These are phyloP conservation scores for Juglanconis sp. DNA, from an alignment of 2,329 filamentous ascomycete genomes.

Conservation along the genomic window DNA sequence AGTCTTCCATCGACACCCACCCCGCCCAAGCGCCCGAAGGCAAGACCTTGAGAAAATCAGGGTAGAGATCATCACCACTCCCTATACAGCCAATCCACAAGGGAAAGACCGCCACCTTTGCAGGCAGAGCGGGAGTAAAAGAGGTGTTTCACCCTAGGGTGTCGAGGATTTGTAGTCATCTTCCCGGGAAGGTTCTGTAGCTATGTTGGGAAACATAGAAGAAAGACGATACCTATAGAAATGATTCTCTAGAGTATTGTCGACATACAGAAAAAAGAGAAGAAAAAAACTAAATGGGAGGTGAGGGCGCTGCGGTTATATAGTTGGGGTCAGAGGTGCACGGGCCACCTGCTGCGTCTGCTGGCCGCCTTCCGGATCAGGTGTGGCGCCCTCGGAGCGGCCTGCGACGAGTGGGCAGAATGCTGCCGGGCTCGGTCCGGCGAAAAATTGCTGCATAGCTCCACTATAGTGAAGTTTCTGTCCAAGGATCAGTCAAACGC, in stretches of 20 bases:
- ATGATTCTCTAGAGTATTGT: constrained; percentile 81
- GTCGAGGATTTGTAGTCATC: constrained; percentile 86
- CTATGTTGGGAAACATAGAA: constrained; percentile 91
- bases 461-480: too few relatives aligned
- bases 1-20: constrained; percentile 87
- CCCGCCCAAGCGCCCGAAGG: constrained; percentile 73
- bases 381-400: background rate
- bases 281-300: constrained; percentile 34
- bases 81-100: constrained; percentile 62
- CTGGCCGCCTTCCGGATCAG: background rate
- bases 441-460: too few relatives aligned
- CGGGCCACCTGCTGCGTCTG: background rate
- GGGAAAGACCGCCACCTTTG: constrained; percentile 53
- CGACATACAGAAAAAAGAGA: constrained; percentile 55
- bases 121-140: constrained; percentile 59
- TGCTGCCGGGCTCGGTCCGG: too few relatives aligned
- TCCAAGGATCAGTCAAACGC: too few relatives aligned
- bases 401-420: background rate
- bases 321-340: constrained; percentile 26
- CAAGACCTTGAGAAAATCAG: constrained; percentile 58
- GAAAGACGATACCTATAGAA: constrained; percentile 94
- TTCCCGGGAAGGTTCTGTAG: constrained; percentile 93
- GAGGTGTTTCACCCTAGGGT: constrained; percentile 78
- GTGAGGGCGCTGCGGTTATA: constrained; percentile 35
- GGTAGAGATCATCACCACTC: constrained; percentile 95